Evolutionary conservation across 2,329 filamentous ascomycete genomes (phyloP), one percentile per base, ranked within the genome.

Genomic region (Tolypocladium ovalisporum): DNA sequence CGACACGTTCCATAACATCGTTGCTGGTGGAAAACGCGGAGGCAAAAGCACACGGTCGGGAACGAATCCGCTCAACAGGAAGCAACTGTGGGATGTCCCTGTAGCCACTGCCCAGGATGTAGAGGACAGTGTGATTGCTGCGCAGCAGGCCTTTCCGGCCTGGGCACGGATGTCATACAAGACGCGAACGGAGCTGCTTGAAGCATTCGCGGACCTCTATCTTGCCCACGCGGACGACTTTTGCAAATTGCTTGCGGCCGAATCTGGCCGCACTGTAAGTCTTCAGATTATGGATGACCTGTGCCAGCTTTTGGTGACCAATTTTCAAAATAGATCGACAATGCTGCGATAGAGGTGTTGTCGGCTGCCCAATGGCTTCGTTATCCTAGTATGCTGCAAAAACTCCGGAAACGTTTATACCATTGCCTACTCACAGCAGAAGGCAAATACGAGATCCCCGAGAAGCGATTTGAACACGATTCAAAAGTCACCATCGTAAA

Each of bases 281-380:
- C 15, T 35, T 36, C 15, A 3, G 10, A 22, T 22, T 10, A 22
- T 52, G 29, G 4, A 35, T 5, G 29, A 32, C 1, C 10, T 6
- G 17, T 52, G 49, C n/a, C 29, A 22, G 39, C 39, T 2, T 19
- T 40, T 19, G 22, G 22, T 10, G 10, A n/a, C 2, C 9, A 22
- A 22, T 8, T 8, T 9, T n/a, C 4, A 3, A 8, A 19, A 6
- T 10, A 55, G 54, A 32, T 55, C 34, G 54, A 55, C 19, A 55
- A 55, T 34, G 54, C 54, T n/a, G 54, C 54, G 12, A 47, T 55
- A 4, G 54, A 55, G 15, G 54, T 55, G 2, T 47, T 13, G n/a
- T 55, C 40, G 54, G 54, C 54, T 36, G 54, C 54, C 5, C 40
- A 55, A 34, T 55, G 54, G 54, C 54, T 55, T 49, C 54, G 54